Evolutionary conservation across 306 rosid genomes (phyloP), one percentile per base, ranked within the genome.

Genomic region (Trifolium fragiferum): DNA sequence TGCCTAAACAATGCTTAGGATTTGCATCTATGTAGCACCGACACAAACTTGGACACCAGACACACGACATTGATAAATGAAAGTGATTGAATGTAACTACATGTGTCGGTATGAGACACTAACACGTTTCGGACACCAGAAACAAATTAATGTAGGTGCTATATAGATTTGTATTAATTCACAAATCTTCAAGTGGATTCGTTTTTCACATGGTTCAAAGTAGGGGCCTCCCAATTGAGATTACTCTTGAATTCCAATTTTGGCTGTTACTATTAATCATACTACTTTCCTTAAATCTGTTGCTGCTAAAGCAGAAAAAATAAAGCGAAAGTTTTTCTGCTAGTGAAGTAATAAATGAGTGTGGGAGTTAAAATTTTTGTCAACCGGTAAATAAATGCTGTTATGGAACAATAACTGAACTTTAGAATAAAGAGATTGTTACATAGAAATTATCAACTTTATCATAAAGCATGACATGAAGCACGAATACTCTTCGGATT

Each of bases 281-380:
- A 64, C 66, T 67, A 69, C 60, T 72, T 77, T 57, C 68, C 80
- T 54, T 25, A 62, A 21, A 68, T 47, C 55, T 61, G 77, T 21
- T 61, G 46, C 46, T 18, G 75, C 46, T 37, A 63, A 66, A 76
- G n/a, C 61, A 25, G 35, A 37, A 44, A 63, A 40, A 70, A 57
- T 33, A 84, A 73, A 70, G 81, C 61, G 57, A 62, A 54, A 59
- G 65, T 64, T 23, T 68, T 75, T 76, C 44, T 64, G 49, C 66
- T 41, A 63, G 66, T 25, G 14, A 68, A 63, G 76, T 35, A 78
- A 82, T 73, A 64, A 83, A 75, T 78, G 83, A 70, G 76, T 73
- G 73, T 72, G 59, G 75, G 18, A 64, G 33, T 63, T 53, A 63
- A 81, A 73, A 67, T 81, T 70, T 66, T 35, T 63, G 16, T 57